Percentiles rank a stretch among this genome's conserved stretches.
Conservation (phyloP, 169 alveolate species). For the Blepharisma undulans region DNA sequence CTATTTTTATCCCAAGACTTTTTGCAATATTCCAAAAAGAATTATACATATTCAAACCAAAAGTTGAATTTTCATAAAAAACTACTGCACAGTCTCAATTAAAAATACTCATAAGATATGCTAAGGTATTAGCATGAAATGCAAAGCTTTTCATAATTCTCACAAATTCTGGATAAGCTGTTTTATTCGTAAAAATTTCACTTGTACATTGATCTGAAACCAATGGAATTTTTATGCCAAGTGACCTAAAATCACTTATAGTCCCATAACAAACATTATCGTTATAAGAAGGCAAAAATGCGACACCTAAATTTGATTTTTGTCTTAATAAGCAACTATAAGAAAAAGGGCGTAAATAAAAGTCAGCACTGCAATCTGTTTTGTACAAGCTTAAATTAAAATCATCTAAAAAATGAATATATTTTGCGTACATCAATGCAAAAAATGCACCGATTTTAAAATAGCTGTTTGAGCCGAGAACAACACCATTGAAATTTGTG, state of each 20-base stretch:
- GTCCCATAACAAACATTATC: background rate
- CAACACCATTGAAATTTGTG: background rate
- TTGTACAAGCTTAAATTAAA: background rate
- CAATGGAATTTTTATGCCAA: background rate
- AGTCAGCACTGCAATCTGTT: background rate
- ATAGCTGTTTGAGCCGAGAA: background rate
- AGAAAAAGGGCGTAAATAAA: background rate
- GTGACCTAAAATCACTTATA: background rate
- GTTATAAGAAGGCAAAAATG: background rate
- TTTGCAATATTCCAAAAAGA: background rate
- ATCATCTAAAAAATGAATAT: background rate
- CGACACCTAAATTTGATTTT: background rate
- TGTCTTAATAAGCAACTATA: background rate
- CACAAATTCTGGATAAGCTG: background rate
- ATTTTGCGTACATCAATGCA: background rate
- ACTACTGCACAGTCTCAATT: background rate
- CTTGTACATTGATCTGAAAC: background rate
- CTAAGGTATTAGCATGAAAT: background rate
- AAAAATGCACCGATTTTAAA: background rate
- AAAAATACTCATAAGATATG: background rate
- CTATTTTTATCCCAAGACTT: background rate
- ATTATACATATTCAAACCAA: background rate
- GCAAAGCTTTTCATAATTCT: background rate
- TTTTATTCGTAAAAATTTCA: background rate
- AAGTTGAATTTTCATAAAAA: background rate